These are phyloP conservation scores for Termitomyces sp. DNA, from an alignment of 768 basidiomycete genomes.

Conservation along the genomic window DNA sequence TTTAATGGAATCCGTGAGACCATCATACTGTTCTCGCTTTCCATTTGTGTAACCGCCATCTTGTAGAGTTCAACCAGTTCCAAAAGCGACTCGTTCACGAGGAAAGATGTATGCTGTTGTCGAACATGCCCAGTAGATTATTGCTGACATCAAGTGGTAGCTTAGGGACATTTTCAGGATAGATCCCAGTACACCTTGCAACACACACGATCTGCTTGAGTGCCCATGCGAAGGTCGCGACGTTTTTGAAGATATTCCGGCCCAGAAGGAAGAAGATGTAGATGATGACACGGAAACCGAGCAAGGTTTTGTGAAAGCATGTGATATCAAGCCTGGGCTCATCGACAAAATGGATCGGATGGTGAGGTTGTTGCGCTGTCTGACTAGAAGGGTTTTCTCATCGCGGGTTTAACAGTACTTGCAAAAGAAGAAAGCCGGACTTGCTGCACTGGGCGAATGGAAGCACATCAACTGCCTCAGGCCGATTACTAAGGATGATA, in stretches of 20 bases:
- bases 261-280: slow-evolving; percentile 18
- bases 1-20: slow-evolving; percentile 61
- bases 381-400: slow-evolving; percentile 5
- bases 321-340: slow-evolving; percentile 45
- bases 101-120: slow-evolving; percentile 65
- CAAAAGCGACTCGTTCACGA: slow-evolving; percentile 81
- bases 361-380: slow-evolving; percentile 33
- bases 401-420: slow-evolving; percentile 43
- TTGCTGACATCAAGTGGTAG: slow-evolving; percentile 32
- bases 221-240: slow-evolving; percentile 55
- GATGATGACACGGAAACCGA: slow-evolving; percentile 20
- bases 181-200: slow-evolving; percentile 70
- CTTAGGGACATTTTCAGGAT: slow-evolving; percentile 92
- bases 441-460: slow-evolving; percentile 78
- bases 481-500: slow-evolving; percentile 33
- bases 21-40: neutral
- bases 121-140: neutral
- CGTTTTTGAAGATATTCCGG: slow-evolving; percentile 19
- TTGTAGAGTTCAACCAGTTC: slow-evolving; percentile 35
- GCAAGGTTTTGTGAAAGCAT: slow-evolving; percentile 61
- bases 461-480: slow-evolving; percentile 75
- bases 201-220: slow-evolving; percentile 89
- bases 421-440: slow-evolving; percentile 60
- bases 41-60: neutral
- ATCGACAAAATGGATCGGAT: slow-evolving; percentile 44